Evolutionary conservation across 2,329 filamentous ascomycete species (phyloP).

Genomic region (Verticillium zaregamsianum): DNA sequence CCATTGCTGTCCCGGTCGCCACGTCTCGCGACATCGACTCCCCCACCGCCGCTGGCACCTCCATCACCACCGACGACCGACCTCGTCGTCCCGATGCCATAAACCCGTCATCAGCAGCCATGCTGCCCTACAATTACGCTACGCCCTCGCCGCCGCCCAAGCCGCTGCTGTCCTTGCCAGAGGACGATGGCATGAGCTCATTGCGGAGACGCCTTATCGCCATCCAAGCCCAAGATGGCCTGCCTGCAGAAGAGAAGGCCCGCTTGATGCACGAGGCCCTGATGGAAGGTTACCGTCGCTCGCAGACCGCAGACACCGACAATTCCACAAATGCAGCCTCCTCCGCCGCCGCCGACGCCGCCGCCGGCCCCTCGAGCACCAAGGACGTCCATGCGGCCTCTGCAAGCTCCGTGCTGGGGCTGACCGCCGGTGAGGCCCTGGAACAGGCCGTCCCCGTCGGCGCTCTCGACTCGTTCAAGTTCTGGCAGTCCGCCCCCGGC

Average conservation of each 20-base stretch:
- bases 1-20: neutral
- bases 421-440: conserved; percentile 17
- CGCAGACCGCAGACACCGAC: conserved; percentile 15
- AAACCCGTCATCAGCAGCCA: neutral
- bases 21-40: neutral
- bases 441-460: conserved; percentile 39
- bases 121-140: neutral
- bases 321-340: neutral
- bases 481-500: conserved; percentile 49
- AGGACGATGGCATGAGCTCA: conserved; percentile 72
- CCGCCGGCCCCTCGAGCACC: neutral
- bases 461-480: conserved; percentile 50
- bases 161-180: conserved; percentile 46
- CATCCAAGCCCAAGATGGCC: conserved; percentile 56
- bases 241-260: conserved; percentile 62
- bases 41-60: neutral
- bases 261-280: conserved; percentile 66
- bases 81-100: neutral
- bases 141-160: neutral
- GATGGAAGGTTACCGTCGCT: conserved; percentile 60
- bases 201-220: conserved; percentile 64
- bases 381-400: conserved; percentile 9
- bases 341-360: neutral
- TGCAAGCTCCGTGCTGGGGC: conserved; percentile 17
- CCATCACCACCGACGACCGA: neutral